phyloP scores from a whole-genome alignment of 2,329 filamentous ascomycete genomes.

The Aspergillus costaricaensis region DNA sequence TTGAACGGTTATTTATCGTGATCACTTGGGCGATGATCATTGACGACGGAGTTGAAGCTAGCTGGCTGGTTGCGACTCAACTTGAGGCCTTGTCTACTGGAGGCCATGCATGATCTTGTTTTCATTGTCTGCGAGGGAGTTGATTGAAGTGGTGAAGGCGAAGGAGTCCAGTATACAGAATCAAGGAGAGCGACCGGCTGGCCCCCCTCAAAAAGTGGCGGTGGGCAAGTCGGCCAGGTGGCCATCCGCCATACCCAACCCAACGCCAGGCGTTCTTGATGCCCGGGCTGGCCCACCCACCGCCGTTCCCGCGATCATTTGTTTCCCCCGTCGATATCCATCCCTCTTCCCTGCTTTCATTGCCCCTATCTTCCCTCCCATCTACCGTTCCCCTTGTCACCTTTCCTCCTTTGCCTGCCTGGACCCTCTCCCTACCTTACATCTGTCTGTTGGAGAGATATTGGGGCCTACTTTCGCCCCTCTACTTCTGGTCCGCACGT shows the following conservation, averaged over 20 bases:
- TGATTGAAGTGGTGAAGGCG: neutral
- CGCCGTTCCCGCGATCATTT: neutral
- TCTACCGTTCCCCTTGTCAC: neutral
- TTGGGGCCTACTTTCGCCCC: constrained; percentile 37
- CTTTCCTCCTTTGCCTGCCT: neutral
- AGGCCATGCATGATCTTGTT: constrained; percentile 9
- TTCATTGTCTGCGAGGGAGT: neutral
- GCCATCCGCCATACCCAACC: constrained; percentile 6
- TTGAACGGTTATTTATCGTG: neutral
- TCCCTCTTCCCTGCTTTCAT: neutral
- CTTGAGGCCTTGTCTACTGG: constrained; percentile 31
- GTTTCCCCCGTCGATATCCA: neutral
- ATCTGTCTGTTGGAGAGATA: constrained; percentile 9
- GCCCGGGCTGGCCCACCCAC: constrained; percentile 9
- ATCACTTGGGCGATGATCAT: constrained; percentile 12
- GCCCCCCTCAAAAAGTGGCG: constrained; percentile 13
- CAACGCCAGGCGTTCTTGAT: constrained; percentile 14
- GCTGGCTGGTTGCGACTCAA: constrained; percentile 37
- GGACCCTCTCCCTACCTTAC: constrained; percentile 5
- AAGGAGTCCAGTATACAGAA: neutral
- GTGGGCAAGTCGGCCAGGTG: constrained; percentile 18
- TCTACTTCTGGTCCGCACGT: constrained; percentile 16
- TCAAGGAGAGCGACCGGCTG: neutral
- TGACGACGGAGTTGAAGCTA: constrained; percentile 33
- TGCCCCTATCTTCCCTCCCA: neutral